phyloP scores from a whole-genome alignment of 768 basidiomycete species.

The Amanita pseudoporphyria region DNA sequence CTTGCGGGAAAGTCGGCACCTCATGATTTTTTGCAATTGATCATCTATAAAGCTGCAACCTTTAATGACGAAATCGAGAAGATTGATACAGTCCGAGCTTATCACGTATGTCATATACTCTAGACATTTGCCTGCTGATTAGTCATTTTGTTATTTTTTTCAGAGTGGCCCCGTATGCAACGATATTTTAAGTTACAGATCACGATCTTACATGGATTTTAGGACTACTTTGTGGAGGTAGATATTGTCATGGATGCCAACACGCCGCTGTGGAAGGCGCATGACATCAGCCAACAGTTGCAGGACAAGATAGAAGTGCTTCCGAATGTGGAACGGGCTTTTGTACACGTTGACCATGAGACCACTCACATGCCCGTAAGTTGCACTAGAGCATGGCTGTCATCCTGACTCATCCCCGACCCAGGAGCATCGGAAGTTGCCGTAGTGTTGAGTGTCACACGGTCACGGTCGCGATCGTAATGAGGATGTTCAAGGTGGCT shows the following conservation, averaged over 20 bases:
- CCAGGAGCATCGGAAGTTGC: constrained; percentile 41
- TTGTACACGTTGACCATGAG: constrained; percentile 94
- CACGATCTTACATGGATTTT: constrained; percentile 1
- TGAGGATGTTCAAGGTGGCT: constrained; percentile 5
- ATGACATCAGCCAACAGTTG: constrained; percentile 74
- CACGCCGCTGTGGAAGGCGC: constrained; percentile 84
- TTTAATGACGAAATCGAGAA: constrained; percentile 81
- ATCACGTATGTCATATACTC: constrained; percentile 51
- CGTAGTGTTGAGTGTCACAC: background rate
- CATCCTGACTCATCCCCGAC: background rate
- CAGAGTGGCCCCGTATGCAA: constrained; percentile 64
- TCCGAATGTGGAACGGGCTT: constrained; percentile 86
- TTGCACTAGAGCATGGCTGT: constrained; percentile 1
- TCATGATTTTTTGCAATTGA: constrained; percentile 79
- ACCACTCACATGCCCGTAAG: constrained; percentile 61
- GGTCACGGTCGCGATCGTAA: constrained; percentile 5
- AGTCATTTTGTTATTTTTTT: constrained; percentile 4
- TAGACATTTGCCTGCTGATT: constrained; percentile 7
- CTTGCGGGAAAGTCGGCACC: constrained; percentile 91
- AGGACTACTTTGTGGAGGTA: constrained; percentile 91
- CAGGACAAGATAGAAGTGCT: constrained; percentile 86
- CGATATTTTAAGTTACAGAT: background rate
- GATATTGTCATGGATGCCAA: constrained; percentile 89
- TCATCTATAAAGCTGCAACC: constrained; percentile 89
- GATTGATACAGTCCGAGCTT: constrained; percentile 88